phyloP scores from a whole-genome alignment of 2,329 filamentous ascomycete species.

The Talaromyces verruculosus region DNA sequence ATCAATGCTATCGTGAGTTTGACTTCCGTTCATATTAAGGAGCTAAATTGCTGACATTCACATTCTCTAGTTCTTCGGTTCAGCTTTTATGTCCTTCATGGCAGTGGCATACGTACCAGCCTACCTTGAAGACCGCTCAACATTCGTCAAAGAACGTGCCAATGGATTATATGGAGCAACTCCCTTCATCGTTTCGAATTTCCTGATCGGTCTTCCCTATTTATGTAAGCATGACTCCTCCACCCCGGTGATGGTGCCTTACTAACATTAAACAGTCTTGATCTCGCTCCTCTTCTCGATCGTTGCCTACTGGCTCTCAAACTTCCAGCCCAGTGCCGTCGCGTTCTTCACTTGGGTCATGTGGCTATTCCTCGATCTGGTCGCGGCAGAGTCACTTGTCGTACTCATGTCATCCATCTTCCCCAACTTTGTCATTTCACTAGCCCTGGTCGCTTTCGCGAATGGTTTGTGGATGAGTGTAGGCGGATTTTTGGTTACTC shows the following conservation, averaged over 20 bases:
- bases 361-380: slow-evolving; percentile 81
- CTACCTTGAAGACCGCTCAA: slow-evolving; percentile 74
- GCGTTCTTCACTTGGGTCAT: slow-evolving; percentile 77
- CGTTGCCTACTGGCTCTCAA: slow-evolving; percentile 76
- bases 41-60: background rate
- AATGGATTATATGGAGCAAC: slow-evolving; percentile 78
- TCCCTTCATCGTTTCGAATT: slow-evolving; percentile 74
- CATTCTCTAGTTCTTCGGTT: slow-evolving; percentile 60
- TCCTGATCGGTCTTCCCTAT: slow-evolving; percentile 77
- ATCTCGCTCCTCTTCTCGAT: slow-evolving; percentile 74
- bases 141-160: slow-evolving; percentile 72
- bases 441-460: slow-evolving; percentile 78
- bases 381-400: slow-evolving; percentile 79
- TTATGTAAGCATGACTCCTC: slow-evolving; percentile 53
- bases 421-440: slow-evolving; percentile 73
- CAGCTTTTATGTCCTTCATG: slow-evolving; percentile 78
- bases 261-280: slow-evolving; percentile 51
- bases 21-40: background rate
- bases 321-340: slow-evolving; percentile 64
- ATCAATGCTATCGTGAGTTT: slow-evolving; percentile 69
- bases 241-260: no score
- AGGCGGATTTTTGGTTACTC: slow-evolving; percentile 75
- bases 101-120: slow-evolving; percentile 81
- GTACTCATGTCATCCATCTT: slow-evolving; percentile 72
- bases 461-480: slow-evolving; percentile 91